Evolutionary conservation across 2,329 filamentous ascomycete species (phyloP).

Genomic region (Fusarium liriodendri): DNA sequence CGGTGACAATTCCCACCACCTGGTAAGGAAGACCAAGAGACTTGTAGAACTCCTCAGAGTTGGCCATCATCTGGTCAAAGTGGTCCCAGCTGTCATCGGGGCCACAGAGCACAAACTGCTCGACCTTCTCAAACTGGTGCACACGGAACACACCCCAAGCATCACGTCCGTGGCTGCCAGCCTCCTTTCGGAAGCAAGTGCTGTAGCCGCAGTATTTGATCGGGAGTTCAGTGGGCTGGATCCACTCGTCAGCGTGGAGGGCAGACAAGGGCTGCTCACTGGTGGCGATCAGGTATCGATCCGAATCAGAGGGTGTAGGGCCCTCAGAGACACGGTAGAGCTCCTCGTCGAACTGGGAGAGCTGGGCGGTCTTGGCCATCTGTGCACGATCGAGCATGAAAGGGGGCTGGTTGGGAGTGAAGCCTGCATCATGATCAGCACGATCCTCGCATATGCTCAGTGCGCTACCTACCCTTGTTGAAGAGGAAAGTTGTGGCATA

Average conservation of each 20-base stretch:
- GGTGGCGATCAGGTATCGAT: constrained; percentile 84
- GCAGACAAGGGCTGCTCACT: constrained; percentile 96
- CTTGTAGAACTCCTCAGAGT: constrained; percentile 95
- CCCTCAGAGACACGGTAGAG: constrained; percentile 95
- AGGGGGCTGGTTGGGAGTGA: constrained; percentile 85
- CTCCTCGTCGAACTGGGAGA: constrained; percentile 97
- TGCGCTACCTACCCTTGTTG: constrained; percentile 35
- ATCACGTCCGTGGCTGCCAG: constrained; percentile 85
- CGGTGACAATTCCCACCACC: constrained; percentile 94
- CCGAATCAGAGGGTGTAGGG: constrained; percentile 84
- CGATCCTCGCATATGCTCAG: background rate
- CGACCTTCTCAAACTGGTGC: constrained; percentile 96
- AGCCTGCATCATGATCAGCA: constrained; percentile 60
- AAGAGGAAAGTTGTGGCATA: constrained; percentile 90
- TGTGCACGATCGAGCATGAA: constrained; percentile 95
- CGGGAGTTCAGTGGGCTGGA: constrained; percentile 84
- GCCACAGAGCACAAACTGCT: constrained; percentile 84
- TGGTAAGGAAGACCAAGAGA: constrained; percentile 90
- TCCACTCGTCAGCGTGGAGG: constrained; percentile 93
- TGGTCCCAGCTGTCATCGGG: constrained; percentile 93
- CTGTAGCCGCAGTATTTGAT: constrained; percentile 88
- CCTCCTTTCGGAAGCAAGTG: constrained; percentile 96
- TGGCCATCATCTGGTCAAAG: constrained; percentile 92
- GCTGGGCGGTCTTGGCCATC: constrained; percentile 98
- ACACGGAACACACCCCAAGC: constrained; percentile 99